These are phyloP conservation scores for Talaromyces trachyspermus DNA, from an alignment of 495 filamentous ascomycete species.

Conservation along the genomic window DNA sequence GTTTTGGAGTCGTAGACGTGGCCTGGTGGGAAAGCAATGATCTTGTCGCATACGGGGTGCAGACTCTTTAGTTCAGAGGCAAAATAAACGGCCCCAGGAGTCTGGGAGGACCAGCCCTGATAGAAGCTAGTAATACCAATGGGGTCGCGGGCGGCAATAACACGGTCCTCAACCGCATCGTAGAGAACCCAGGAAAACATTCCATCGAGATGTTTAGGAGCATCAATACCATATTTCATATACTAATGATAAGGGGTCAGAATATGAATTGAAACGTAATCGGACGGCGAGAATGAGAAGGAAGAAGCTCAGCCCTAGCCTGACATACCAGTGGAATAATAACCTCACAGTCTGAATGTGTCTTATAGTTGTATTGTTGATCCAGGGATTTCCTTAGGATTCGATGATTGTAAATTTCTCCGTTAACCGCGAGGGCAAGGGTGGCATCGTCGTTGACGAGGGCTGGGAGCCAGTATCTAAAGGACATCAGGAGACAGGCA, in stretches of 20 bases:
- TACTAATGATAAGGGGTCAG: conserved; percentile 54
- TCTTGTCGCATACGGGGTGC: conserved; percentile 89
- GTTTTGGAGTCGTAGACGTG: conserved; percentile 93
- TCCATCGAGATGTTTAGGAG: conserved; percentile 90
- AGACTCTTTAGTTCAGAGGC: conserved; percentile 94
- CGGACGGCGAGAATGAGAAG: too few relatives aligned
- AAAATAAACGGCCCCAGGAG: conserved; percentile 85
- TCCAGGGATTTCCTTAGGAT: conserved; percentile 80
- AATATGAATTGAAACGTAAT: too few relatives aligned
- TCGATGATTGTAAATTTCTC: conserved; percentile 99
- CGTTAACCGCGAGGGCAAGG: conserved; percentile 92
- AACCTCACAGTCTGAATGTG: conserved; percentile 95
- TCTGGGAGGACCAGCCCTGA: conserved; percentile 76
- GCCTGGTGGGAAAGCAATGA: conserved; percentile 88
- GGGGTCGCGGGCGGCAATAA: conserved; percentile 88
- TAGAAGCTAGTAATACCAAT: conserved; percentile 98
- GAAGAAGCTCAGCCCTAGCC: too few relatives aligned
- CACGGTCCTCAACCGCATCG: conserved; percentile 85
- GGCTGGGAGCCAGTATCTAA: conserved; percentile 91
- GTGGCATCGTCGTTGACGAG: conserved; percentile 83
- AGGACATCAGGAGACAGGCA: conserved; percentile 15
- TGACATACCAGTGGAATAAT: conserved; percentile 85
- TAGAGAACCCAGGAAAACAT: conserved; percentile 99
- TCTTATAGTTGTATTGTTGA: conserved; percentile 85
- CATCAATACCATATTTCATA: conserved; percentile 82